A percentile compares a stretch with the other conserved stretches of the same genome.
Conservation (phyloP, 2,329 filamentous ascomycete species). For the Cladosporium sp. region DNA sequence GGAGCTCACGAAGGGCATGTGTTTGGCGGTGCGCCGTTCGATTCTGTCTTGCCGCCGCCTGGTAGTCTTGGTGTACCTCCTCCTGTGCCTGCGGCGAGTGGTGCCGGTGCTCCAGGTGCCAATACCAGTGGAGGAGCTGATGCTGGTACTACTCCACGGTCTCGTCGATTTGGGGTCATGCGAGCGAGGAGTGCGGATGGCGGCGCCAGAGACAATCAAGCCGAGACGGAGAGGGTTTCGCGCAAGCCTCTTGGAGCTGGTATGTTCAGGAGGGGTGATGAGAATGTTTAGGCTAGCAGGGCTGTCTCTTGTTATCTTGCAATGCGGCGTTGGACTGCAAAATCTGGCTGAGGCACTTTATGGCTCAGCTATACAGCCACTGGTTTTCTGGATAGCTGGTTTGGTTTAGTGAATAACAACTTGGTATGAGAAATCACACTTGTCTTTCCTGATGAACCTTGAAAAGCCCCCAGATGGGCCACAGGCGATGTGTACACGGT, state of each 20-base stretch:
- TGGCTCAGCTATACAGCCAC: background rate
- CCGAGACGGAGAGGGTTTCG: slow-evolving; percentile 1
- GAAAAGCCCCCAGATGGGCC: background rate
- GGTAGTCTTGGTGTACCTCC: slow-evolving; percentile 17
- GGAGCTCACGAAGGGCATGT: slow-evolving; percentile 48
- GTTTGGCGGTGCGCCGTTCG: slow-evolving; percentile 46
- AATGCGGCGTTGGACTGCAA: background rate
- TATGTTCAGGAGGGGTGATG: slow-evolving; percentile 11
- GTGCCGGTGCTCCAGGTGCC: background rate
- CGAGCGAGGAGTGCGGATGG: slow-evolving; percentile 11
- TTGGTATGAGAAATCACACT: background rate
- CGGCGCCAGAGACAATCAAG: background rate
- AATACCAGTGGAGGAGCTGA: background rate
- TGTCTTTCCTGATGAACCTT: background rate
- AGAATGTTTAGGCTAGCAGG: slow-evolving; percentile 9
- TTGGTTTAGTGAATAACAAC: background rate
- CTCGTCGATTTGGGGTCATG: background rate
- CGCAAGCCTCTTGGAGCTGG: slow-evolving; percentile 14
- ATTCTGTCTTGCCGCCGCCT: slow-evolving; percentile 35
- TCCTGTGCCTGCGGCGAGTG: background rate
- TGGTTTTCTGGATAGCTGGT: background rate
- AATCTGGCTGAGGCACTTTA: too few relatives aligned
- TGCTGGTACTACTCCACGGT: background rate
- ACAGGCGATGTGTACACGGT: background rate
- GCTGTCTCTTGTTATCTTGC: background rate